A percentile compares a stretch with the other conserved stretches of the same genome.
Conservation (phyloP, 2,329 filamentous ascomycete species). For the Trichoderma sp. region DNA sequence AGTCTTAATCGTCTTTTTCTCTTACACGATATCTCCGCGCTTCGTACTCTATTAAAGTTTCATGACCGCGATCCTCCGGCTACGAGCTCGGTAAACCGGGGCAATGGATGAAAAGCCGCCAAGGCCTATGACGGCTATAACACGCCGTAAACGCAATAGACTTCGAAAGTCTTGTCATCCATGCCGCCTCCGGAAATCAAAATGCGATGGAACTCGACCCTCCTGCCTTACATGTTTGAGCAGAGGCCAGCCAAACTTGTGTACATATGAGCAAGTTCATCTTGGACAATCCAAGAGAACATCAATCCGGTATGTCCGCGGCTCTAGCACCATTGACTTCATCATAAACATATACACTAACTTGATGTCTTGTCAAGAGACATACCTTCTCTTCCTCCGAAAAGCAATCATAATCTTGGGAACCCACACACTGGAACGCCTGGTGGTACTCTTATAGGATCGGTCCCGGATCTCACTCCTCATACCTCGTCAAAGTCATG, state of each 20-base stretch:
- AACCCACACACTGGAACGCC: not conserved
- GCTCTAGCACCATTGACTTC: not conserved
- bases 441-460: not conserved
- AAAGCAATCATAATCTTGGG: too few species aligned
- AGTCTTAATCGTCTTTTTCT: not conserved
- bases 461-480: not conserved
- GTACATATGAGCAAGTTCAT: not conserved
- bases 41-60: not conserved
- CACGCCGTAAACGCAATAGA: conserved; percentile 8
- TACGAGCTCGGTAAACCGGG: not conserved
- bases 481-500: not conserved
- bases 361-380: not conserved
- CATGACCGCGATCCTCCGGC: not conserved
- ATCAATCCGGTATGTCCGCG: not conserved
- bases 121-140: not conserved
- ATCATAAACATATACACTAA: not conserved
- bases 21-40: not conserved
- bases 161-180: conserved; percentile 5
- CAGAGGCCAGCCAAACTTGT: not conserved
- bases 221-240: conserved; percentile 9
- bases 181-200: conserved; percentile 11
- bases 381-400: not conserved
- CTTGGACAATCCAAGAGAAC: not conserved
- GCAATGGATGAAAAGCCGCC: conserved; percentile 14
- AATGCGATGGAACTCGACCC: conserved; percentile 14